Evolutionary conservation across 2,329 filamentous ascomycete genomes (phyloP).

Genomic region (Sordariomycetes sp.): DNA sequence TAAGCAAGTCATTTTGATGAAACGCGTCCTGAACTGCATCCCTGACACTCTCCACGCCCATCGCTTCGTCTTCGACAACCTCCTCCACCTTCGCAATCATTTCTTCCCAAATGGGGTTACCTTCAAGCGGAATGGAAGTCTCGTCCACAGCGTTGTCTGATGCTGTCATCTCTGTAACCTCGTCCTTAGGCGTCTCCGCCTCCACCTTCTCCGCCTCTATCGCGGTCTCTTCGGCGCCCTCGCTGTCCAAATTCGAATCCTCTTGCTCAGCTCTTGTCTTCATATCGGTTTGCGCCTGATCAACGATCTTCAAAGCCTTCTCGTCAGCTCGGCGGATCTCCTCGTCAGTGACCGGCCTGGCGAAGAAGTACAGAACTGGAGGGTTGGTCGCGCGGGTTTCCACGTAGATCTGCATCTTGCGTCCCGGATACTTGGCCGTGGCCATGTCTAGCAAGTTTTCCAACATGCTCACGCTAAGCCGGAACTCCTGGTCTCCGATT

Average conservation of each 20-base stretch:
- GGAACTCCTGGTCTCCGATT: conserved; percentile 80
- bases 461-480: conserved; percentile 66
- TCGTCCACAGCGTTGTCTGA: conserved; percentile 11
- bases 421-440: conserved; percentile 63
- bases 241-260: not conserved
- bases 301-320: too few species aligned
- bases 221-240: not conserved
- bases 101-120: conserved; percentile 48
- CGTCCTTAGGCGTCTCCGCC: conserved; percentile 9
- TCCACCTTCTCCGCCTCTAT: conserved; percentile 5
- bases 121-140: conserved; percentile 21
- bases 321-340: conserved; percentile 43
- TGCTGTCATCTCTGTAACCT: conserved; percentile 12
- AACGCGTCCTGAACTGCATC: conserved; percentile 47
- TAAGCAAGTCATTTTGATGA: conserved; percentile 44
- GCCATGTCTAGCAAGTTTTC: conserved; percentile 73
- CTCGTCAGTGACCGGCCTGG: conserved; percentile 68
- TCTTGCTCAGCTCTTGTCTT: conserved; percentile 1
- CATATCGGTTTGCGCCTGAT: not conserved
- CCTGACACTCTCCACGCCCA: conserved; percentile 39
- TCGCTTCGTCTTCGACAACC: conserved; percentile 47
- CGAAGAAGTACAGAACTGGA: conserved; percentile 82
- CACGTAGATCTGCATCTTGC: conserved; percentile 71
- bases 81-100: conserved; percentile 46
- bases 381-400: conserved; percentile 56